phyloP scores from a whole-genome alignment of 2,329 filamentous ascomycete genomes.

The Sporothrix globosa region DNA sequence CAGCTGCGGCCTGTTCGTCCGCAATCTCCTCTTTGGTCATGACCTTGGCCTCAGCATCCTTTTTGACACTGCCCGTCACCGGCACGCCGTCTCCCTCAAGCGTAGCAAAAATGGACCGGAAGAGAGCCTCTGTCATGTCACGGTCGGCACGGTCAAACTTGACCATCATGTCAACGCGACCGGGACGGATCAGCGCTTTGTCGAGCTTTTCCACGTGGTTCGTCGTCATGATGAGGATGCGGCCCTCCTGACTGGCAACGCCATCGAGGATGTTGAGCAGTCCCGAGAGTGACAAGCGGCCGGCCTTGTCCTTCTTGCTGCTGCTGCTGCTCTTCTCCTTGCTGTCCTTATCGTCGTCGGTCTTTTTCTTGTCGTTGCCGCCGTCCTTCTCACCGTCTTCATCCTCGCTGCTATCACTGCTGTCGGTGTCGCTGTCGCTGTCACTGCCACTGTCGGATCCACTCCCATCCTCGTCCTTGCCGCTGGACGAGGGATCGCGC shows the following conservation, averaged over 20 bases:
- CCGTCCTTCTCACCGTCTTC: slow-evolving; percentile 5
- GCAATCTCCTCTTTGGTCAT: slow-evolving; percentile 40
- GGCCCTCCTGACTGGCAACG: slow-evolving; percentile 64
- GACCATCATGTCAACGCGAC: slow-evolving; percentile 63
- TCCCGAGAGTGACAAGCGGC: slow-evolving; percentile 69
- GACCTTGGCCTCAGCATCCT: slow-evolving; percentile 13
- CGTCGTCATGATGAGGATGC: slow-evolving; percentile 68
- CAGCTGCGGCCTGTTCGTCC: slow-evolving; percentile 42
- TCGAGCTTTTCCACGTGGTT: slow-evolving; percentile 65
- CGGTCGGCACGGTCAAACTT: slow-evolving; percentile 59
- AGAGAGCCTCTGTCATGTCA: slow-evolving; percentile 58
- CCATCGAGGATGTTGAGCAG: slow-evolving; percentile 82
- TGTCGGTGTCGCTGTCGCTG: slow-evolving; percentile 28
- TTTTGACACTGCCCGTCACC: slow-evolving; percentile 29
- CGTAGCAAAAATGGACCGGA: slow-evolving; percentile 60
- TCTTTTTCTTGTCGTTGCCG: slow-evolving; percentile 36
- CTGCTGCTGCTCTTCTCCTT: slow-evolving; percentile 11
- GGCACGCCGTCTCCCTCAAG: slow-evolving; percentile 52
- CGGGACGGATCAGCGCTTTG: slow-evolving; percentile 64
- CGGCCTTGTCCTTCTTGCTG: slow-evolving; percentile 36
- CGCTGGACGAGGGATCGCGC: slow-evolving; percentile 45
- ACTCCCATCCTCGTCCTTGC: slow-evolving; percentile 36
- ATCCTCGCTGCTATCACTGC: slow-evolving; percentile 34
- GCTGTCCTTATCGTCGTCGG: slow-evolving; percentile 27
- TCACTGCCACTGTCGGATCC: slow-evolving; percentile 33